Evolutionary conservation across 2,329 filamentous ascomycete species (phyloP).

Genomic region (Thelonectria discophora): DNA sequence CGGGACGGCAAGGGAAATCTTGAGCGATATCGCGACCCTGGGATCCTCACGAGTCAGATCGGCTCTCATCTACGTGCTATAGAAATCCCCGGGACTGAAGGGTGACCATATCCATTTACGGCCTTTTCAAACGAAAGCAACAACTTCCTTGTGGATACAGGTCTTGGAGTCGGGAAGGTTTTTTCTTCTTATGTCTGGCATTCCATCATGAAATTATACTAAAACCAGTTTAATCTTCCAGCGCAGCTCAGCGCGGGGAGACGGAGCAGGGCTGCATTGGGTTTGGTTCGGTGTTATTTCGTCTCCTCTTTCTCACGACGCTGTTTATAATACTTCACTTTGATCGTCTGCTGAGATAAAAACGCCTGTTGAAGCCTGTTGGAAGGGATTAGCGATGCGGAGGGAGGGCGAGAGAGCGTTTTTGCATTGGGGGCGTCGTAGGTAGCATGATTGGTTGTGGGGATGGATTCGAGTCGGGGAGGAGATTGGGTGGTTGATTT

Average conservation of each 20-base stretch:
- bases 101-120: conserved; percentile 34
- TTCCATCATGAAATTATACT: conserved; percentile 49
- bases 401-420: conserved; percentile 24
- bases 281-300: conserved; percentile 47
- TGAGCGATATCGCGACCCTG: conserved; percentile 8
- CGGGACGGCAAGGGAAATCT: conserved; percentile 8
- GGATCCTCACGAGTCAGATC: conserved; percentile 27
- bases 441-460: conserved; percentile 36
- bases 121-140: conserved; percentile 31
- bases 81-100: conserved; percentile 36
- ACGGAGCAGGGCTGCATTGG: conserved; percentile 51
- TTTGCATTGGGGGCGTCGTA: conserved; percentile 26
- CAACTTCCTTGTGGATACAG: conserved; percentile 32
- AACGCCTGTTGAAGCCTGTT: conserved; percentile 22
- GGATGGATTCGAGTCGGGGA: conserved; percentile 30
- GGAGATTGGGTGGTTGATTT: conserved; percentile 39
- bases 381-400: conserved; percentile 4
- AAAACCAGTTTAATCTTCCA: conserved; percentile 48
- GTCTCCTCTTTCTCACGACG: conserved; percentile 43
- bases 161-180: conserved; percentile 35
- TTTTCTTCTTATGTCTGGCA: conserved; percentile 45
- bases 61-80: conserved; percentile 35
- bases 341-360: conserved; percentile 36
- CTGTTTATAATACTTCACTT: conserved; percentile 43
- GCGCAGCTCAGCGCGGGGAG: conserved; percentile 52